A percentile compares a stretch with the other conserved stretches of the same genome.
Conservation (phyloP, 768 basidiomycete species). For the Russula sp. region DNA sequence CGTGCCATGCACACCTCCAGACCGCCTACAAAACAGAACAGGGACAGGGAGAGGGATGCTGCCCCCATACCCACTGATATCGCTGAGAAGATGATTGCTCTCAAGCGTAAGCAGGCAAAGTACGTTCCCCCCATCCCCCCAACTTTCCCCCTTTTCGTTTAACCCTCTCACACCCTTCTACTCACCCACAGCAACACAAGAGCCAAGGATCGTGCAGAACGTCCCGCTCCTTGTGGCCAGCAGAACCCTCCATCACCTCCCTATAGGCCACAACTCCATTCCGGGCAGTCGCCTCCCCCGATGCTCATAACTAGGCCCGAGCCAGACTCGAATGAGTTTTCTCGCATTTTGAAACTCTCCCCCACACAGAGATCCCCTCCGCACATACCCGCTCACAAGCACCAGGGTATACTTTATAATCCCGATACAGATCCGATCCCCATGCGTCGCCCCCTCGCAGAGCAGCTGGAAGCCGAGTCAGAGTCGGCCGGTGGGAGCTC, state of each 20-base stretch:
- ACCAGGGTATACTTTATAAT: conserved; percentile 53
- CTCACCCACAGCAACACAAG: neutral
- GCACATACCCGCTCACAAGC: conserved; percentile 27
- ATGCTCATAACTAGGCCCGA: conserved; percentile 36
- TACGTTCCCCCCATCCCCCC: conserved; percentile 28
- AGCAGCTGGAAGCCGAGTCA: conserved; percentile 52
- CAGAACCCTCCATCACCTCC: conserved; percentile 27
- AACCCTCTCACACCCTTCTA: neutral
- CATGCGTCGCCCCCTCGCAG: conserved; percentile 44
- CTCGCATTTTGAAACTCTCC: conserved; percentile 63
- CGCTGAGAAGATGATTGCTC: conserved; percentile 57
- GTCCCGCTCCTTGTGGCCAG: conserved; percentile 29
- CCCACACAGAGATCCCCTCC: conserved; percentile 35
- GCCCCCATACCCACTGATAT: conserved; percentile 39
- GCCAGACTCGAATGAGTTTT: conserved; percentile 68
- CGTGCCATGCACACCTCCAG: neutral
- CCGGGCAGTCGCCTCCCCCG: conserved; percentile 32
- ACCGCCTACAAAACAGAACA: conserved; percentile 26
- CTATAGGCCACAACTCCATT: conserved; percentile 31
- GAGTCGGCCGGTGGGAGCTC: conserved; percentile 47
- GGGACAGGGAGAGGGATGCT: conserved; percentile 32
- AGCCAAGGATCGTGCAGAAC: conserved; percentile 19
- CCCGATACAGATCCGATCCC: conserved; percentile 62
- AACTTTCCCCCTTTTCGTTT: neutral
- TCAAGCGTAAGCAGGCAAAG: conserved; percentile 59